Evolutionary conservation across 192 early-diverging fungal species (phyloP).

Genomic region (Phycomyces blakesleeanus): DNA sequence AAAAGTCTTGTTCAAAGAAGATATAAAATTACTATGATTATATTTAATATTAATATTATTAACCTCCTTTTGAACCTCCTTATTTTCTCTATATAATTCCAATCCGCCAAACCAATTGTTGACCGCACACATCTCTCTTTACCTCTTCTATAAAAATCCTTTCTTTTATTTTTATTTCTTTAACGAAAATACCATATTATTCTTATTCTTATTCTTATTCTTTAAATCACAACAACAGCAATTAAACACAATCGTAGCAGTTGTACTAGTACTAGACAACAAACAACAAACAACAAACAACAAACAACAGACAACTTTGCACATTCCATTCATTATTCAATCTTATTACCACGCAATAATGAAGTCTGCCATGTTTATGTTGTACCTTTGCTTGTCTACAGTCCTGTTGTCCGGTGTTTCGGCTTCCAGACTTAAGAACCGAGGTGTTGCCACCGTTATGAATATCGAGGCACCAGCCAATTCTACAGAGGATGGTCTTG

Average conservation of each 20-base stretch:
- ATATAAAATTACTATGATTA: not conserved
- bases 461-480: not conserved
- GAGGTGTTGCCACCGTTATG: slow-evolving; percentile 25
- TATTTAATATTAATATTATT: too few species aligned
- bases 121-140: not conserved
- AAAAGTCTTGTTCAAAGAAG: not conserved
- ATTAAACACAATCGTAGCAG: too few species aligned
- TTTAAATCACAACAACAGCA: too few species aligned
- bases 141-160: slow-evolving; percentile 3
- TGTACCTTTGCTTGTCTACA: slow-evolving; percentile 8
- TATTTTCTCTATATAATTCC: not conserved
- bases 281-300: slow-evolving; percentile 6
- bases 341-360: not conserved
- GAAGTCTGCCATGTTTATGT: slow-evolving; percentile 7
- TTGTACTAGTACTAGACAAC: too few species aligned
- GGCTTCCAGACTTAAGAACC: not conserved
- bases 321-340: slow-evolving; percentile 2
- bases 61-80: not conserved
- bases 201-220: too few species aligned
- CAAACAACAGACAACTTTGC: not conserved
- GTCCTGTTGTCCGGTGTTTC: not conserved
- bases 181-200: too few species aligned
- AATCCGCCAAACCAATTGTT: not conserved
- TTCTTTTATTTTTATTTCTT: not conserved
- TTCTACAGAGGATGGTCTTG: slow-evolving; percentile 10